A percentile compares a stretch with the other conserved stretches of the same genome.
These are phyloP conservation scores for Houttuynia cordata DNA, from an alignment of 164 flowering plant species.

Conservation along the genomic window DNA sequence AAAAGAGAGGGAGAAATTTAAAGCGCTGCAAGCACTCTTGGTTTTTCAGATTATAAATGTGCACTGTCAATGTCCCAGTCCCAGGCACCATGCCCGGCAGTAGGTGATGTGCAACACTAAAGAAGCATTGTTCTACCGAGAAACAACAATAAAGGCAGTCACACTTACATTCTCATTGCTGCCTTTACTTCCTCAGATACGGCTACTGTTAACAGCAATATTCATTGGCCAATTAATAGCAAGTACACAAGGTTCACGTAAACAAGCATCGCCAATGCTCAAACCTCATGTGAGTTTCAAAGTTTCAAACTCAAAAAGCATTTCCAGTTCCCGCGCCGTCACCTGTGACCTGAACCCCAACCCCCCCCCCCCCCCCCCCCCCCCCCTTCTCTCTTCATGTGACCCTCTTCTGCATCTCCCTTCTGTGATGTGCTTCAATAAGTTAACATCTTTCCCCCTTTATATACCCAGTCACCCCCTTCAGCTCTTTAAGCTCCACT, in stretches of 20 bases:
- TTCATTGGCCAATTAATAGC: background rate
- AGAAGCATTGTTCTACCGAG: no score
- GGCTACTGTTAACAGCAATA: no score
- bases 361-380: no score
- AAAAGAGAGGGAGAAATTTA: no score
- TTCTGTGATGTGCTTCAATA: constrained; percentile 42
- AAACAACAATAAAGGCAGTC: no score
- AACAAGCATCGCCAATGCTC: background rate
- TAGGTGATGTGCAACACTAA: no score
- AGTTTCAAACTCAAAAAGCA: background rate
- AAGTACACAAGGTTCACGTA: background rate
- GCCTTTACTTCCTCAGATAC: no score
- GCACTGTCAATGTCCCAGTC: no score
- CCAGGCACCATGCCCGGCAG: no score
- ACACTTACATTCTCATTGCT: no score
- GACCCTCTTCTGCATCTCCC: background rate
- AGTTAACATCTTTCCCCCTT: background rate
- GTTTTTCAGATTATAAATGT: no score
- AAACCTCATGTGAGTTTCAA: background rate
- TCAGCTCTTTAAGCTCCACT: background rate
- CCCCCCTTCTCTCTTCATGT: background rate
- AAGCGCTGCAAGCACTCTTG: no score
- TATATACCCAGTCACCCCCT: background rate
- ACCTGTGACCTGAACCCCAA: background rate
- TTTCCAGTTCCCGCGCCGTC: background rate